Conservation (phyloP, 257 asterid genomes). For the Penstemon davidsonii region DNA sequence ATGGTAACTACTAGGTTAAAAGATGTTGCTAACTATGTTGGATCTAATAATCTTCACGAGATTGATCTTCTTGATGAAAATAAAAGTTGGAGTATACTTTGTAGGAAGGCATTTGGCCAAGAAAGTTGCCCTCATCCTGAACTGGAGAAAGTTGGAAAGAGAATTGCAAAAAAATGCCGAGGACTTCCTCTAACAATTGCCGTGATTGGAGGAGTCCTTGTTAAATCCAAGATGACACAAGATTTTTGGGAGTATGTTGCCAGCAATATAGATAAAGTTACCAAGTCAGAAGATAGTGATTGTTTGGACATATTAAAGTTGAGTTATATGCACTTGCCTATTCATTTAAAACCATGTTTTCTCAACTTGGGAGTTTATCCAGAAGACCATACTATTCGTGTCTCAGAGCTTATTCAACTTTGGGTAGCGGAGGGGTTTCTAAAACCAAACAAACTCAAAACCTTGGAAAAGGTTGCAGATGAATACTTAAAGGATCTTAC, state of each 20-base stretch:
- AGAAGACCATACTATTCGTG: not conserved
- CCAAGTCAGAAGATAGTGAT: too few relatives aligned
- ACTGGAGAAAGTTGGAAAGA: not conserved
- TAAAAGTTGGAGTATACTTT: slow-evolving; percentile 1
- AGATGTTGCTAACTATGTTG: not conserved
- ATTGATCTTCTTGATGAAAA: not conserved
- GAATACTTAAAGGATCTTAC: not conserved
- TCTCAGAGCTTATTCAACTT: not conserved
- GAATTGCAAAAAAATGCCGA: not conserved
- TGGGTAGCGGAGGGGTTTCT: slow-evolving; percentile 18
- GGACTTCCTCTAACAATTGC: slow-evolving; percentile 4
- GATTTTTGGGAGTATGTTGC: slow-evolving; percentile 1
- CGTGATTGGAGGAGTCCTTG: slow-evolving; percentile 8
- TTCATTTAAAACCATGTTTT: slow-evolving; percentile 9
- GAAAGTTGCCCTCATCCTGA: not conserved
- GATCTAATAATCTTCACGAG: not conserved
- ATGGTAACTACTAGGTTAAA: not conserved
- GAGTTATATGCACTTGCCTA: slow-evolving; percentile 14
- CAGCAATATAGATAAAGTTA: not conserved
- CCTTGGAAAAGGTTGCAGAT: not conserved
- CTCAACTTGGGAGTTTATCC: not conserved
- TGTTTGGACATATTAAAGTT: not conserved
- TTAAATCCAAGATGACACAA: not conserved
- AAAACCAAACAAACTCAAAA: not conserved
- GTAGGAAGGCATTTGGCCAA: slow-evolving; percentile 20